Conservation (phyloP, 805 yeast genomes). For the Candida silvicultrix region DNA sequence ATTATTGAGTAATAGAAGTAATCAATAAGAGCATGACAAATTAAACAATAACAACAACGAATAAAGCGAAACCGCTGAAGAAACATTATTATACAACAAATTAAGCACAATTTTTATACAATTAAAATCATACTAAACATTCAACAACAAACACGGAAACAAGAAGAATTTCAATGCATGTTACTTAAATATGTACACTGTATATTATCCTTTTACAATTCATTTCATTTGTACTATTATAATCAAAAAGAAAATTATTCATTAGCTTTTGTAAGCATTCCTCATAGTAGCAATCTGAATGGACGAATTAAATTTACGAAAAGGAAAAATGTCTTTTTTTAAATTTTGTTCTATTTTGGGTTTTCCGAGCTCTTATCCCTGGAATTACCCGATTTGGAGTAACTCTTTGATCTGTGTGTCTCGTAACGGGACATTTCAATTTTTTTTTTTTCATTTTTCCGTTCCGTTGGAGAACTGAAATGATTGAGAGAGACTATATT, state of each 20-base stretch:
- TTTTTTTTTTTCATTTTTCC: too few species aligned
- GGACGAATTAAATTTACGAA: too few species aligned
- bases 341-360: too few species aligned
- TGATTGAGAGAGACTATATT: too few species aligned
- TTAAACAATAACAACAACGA: neutral
- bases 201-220: neutral
- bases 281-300: neutral
- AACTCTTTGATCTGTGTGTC: neutral
- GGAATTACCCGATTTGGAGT: neutral
- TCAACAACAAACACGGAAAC: neutral
- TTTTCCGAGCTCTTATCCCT: neutral
- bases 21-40: neutral
- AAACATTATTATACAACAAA: too few species aligned
- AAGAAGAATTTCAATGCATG: too few species aligned
- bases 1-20: constrained; percentile 21
- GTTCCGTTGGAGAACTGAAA: too few species aligned
- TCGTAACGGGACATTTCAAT: too few species aligned
- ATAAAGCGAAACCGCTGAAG: too few species aligned
- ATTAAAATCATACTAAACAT: too few species aligned
- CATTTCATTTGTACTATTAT: neutral
- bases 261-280: neutral
- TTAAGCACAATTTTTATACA: too few species aligned
- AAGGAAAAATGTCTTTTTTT: neutral
- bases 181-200: neutral
- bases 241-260: neutral